These are phyloP conservation scores for Sonneratia alba DNA, from an alignment of 345 rosid species.

Conservation along the genomic window DNA sequence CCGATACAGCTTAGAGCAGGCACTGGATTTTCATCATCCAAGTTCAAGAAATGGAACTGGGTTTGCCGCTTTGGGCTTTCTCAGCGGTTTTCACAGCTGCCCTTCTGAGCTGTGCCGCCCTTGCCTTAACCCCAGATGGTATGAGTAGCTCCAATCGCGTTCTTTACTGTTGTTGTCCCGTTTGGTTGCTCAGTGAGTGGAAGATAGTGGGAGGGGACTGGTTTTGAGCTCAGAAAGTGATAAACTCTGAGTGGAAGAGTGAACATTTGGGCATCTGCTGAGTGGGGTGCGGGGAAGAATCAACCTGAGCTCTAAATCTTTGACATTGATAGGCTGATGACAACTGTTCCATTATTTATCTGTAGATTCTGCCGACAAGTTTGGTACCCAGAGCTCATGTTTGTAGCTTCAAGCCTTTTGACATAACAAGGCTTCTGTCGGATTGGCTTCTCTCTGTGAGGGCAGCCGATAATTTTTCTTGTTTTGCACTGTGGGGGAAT, in stretches of 20 bases:
- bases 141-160: constrained; percentile 6
- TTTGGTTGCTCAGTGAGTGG: too few species aligned
- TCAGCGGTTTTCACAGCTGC: constrained; percentile 23
- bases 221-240: background rate
- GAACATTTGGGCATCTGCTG: background rate
- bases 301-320: background rate
- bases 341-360: background rate
- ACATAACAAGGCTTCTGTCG: background rate
- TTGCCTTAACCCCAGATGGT: constrained; percentile 63
- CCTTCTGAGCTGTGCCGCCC: constrained; percentile 25
- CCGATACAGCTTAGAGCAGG: background rate
- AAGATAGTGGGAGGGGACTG: background rate
- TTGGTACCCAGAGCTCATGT: background rate
- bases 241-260: background rate
- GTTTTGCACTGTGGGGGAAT: too few species aligned
- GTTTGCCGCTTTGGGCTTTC: constrained; percentile 18
- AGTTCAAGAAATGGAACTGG: constrained; percentile 22
- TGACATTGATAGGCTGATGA: background rate
- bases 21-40: background rate
- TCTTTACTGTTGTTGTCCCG: too few species aligned
- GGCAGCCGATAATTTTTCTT: background rate
- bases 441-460: background rate
- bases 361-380: background rate
- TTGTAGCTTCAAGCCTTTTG: background rate
- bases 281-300: background rate